Evolutionary conservation across 495 filamentous ascomycete genomes (phyloP).

Genomic region (Cercophora newfieldiana): DNA sequence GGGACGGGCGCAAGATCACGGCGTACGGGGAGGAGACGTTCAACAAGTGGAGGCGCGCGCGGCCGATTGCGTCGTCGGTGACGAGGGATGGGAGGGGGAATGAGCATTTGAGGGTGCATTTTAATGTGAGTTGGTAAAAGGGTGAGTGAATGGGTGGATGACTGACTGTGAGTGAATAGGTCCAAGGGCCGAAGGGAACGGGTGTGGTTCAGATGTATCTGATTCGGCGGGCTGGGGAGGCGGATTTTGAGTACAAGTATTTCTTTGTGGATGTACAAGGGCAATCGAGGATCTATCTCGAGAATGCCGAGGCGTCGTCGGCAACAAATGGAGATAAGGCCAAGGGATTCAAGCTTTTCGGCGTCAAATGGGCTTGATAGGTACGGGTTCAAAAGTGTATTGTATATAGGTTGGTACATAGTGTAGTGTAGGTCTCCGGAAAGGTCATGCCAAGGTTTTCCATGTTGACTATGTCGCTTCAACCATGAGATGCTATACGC

Average conservation of each 20-base stretch:
- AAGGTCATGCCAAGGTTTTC: background rate
- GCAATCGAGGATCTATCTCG: constrained; percentile 61
- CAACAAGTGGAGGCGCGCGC: constrained; percentile 81
- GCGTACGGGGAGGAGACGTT: constrained; percentile 82
- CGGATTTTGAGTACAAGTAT: constrained; percentile 77
- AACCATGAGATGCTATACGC: too few relatives aligned
- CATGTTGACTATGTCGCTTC: background rate
- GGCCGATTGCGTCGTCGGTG: constrained; percentile 74
- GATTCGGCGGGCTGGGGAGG: constrained; percentile 57
- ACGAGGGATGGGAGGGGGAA: constrained; percentile 71
- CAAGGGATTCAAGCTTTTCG: constrained; percentile 60
- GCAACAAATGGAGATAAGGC: constrained; percentile 34
- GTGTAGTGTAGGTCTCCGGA: too few relatives aligned
- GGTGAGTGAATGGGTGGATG: background rate
- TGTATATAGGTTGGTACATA: background rate
- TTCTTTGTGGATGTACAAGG: constrained; percentile 74
- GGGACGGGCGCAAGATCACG: constrained; percentile 69
- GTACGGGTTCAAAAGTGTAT: background rate
- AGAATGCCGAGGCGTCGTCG: constrained; percentile 50
- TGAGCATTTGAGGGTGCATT: constrained; percentile 84
- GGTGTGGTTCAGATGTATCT: constrained; percentile 80
- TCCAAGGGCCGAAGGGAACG: constrained; percentile 75
- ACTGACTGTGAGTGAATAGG: constrained; percentile 50
- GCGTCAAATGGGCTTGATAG: constrained; percentile 61
- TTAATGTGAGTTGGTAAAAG: constrained; percentile 71